Conservation (phyloP, 192 early-diverging fungal genomes). For the Coemansia sp. region DNA sequence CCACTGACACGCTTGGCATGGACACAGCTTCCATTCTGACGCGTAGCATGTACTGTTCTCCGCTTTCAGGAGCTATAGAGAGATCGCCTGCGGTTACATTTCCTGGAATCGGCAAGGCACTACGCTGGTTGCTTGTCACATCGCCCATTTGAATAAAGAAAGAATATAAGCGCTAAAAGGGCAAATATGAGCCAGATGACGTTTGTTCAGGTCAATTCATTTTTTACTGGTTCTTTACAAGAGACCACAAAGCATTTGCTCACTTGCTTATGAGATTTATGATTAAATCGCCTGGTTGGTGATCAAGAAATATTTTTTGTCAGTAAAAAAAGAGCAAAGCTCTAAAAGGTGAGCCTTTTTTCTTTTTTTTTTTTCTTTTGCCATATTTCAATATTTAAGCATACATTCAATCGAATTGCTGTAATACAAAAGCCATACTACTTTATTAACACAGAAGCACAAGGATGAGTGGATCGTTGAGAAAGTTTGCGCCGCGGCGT, state of each 20-base stretch:
- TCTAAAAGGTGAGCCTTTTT: neutral
- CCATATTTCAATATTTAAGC: neutral
- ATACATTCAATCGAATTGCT: no score
- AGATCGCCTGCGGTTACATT: slow-evolving; percentile 26
- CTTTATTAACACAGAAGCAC: neutral
- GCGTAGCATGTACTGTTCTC: slow-evolving; percentile 51
- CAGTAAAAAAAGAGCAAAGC: neutral
- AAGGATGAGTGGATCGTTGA: slow-evolving; percentile 64
- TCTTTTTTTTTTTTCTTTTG: neutral
- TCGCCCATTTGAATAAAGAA: slow-evolving; percentile 2
- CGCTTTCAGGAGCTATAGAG: slow-evolving; percentile 28
- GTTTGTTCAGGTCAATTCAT: no score
- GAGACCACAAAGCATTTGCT: neutral
- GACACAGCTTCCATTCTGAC: slow-evolving; percentile 33
- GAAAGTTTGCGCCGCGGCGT: slow-evolving; percentile 81
- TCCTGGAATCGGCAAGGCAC: slow-evolving; percentile 34
- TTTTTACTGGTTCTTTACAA: no score
- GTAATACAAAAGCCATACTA: no score
- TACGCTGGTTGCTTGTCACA: slow-evolving; percentile 20
- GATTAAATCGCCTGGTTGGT: neutral
- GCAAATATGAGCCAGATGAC: neutral
- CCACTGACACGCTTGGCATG: slow-evolving; percentile 23
- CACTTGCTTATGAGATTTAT: neutral
- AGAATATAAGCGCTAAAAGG: neutral
- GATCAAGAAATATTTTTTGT: neutral